Base-by-base conservation (phyloP, 176 grass and related monocot genomes). In the Oryza meyeriana region DNA sequence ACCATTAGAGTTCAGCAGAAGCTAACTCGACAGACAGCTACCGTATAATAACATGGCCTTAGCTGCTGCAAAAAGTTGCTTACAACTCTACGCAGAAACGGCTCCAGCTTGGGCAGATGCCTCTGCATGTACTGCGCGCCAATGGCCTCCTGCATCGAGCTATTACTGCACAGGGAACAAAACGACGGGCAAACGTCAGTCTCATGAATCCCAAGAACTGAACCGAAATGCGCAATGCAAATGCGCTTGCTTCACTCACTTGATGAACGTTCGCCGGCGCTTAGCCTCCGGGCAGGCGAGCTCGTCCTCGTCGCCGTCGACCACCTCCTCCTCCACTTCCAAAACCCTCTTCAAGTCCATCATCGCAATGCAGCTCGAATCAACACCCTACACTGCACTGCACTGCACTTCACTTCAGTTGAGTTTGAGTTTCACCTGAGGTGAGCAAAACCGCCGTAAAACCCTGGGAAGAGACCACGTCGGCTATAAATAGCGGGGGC, bases 11-110 rank as follows among this genome's bases (percentile, higher is more conserved):
- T 48, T 48, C 66, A n/a, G 20, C 50, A 13, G 10, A 74, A 75
- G 2, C 17, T 12, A 31, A 17, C 1, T 59, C 55, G n/a, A 25
- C 55, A 59, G 55, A 10, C 14, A 55, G 9, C 55, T 59, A 59
- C 22, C 9, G 22, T 25, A 25, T 59, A n/a, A n/a, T n/a, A n/a
- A n/a, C n/a, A n/a, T n/a, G n/a, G n/a, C n/a, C n/a, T n/a, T n/a
- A 59, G 47, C 31, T 24, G 45, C 10, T 20, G 66, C 2, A 27
- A 1, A 65, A 58, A 71, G 38, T 76, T 59, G 81, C 87, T 85
- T 82, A 99, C 97, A 27, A 95, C 93, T 90, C 64, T 89, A 13
- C 93, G 91, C 28, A 99, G 89, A 40, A 95, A 89, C 1, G 97
- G 97, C 72, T 99, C 97, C 55, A 99, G 76, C 85, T 87, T 90